Evolutionary conservation across 768 basidiomycete species (phyloP), one percentile per base, ranked within the genome.

Genomic region (Leccinum ochraceum): DNA sequence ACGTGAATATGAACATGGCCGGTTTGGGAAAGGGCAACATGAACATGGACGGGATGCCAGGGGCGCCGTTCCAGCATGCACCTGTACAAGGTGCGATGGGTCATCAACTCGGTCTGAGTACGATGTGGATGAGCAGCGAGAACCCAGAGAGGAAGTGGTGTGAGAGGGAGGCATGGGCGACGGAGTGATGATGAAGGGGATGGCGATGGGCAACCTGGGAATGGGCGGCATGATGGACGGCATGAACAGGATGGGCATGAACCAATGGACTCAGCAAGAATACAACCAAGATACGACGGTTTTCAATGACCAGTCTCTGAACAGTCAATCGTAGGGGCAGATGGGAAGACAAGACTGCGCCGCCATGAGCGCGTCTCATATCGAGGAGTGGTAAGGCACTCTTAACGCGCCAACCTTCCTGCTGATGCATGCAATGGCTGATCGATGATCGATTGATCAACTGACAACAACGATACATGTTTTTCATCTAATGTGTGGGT

Each of bases 141-240:
- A 66, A 69, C 20, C 66, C 69, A 1, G 75, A 74, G 53, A 68
- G 73, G 24, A 24, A 1, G 72, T 67, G 24, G 75, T 80, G 59
- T 75, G 75, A 73, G 77, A 76, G 17, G 74, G 71, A 9, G 75
- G 74, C 0, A 74, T 77, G 72, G 71, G 72, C 26, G 75, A 77
- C 6, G 79, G 78, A 7, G 83, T 83, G 68, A 77, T 79, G 68
- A 80, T 77, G 66, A 75, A 71, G 30, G 65, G 66, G 42, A 77
- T 75, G 66, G 74, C 69, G 0, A 75, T 74, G 71, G 77, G 73
- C 30, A 75, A 68, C 53, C 65, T 72, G 39, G 75, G 72, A 4
- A 71, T 73, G 66, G 75, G 72, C 1, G 70, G 67, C 0, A 68
- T 74, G 71, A 74, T 71, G 67, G 68, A 67, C 0, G 66, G 68